These are phyloP conservation scores for Anthracocystis walkeri DNA, from an alignment of 1,284 basidiomycete genomes.

Conservation along the genomic window DNA sequence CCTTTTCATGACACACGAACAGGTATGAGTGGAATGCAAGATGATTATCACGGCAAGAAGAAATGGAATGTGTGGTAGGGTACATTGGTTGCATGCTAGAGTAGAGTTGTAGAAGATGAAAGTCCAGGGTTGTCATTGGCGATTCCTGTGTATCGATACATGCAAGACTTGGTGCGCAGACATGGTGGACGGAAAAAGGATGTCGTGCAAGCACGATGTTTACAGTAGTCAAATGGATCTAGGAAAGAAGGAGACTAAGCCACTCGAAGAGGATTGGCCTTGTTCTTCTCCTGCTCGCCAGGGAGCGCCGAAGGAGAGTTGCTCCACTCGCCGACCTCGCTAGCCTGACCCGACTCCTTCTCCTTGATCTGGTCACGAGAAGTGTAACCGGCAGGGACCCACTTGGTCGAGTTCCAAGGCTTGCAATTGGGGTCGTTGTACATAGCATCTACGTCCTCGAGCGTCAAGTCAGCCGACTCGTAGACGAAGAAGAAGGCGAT, in stretches of 20 bases:
- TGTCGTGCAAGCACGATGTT: background rate
- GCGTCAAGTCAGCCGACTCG: slow-evolving; percentile 78
- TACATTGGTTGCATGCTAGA: slow-evolving; percentile 5
- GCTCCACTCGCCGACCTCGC: slow-evolving; percentile 54
- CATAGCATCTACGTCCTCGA: slow-evolving; percentile 82
- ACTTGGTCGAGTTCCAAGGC: slow-evolving; percentile 76
- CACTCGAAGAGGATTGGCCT: slow-evolving; percentile 49
- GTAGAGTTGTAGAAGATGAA: background rate
- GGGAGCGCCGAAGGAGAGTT: slow-evolving; percentile 51
- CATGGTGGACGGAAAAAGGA: background rate
- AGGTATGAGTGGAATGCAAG: background rate
- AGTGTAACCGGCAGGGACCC: slow-evolving; percentile 67
- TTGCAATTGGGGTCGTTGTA: slow-evolving; percentile 78
- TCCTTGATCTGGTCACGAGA: slow-evolving; percentile 58
- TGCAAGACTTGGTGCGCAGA: background rate
- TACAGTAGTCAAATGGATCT: background rate
- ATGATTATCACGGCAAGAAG: slow-evolving; percentile 7
- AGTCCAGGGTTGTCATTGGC: slow-evolving; percentile 6
- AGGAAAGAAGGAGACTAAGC: slow-evolving; percentile 9
- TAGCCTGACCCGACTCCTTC: slow-evolving; percentile 43
- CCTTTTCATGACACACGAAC: background rate
- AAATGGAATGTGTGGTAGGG: background rate
- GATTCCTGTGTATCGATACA: slow-evolving; percentile 9
- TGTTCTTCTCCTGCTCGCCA: slow-evolving; percentile 55
- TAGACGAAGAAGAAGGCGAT: slow-evolving; percentile 83